Percentiles rank a stretch among this genome's conserved stretches.
phyloP scores from a whole-genome alignment of 176 grass and related monocot genomes.

The Metroxylon sagu region DNA sequence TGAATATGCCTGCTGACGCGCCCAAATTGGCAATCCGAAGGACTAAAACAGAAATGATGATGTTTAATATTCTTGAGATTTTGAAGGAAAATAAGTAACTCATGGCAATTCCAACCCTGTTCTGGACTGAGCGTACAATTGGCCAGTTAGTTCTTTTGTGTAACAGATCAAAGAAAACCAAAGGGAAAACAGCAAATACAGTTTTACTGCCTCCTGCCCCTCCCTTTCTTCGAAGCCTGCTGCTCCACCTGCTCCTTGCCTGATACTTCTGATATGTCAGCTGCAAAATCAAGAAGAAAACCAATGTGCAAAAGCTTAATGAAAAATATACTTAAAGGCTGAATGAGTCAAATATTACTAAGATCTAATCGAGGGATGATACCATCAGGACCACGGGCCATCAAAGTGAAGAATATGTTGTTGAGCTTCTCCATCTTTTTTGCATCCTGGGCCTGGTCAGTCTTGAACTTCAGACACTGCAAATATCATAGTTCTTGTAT shows the following conservation, averaged over 20 bases:
- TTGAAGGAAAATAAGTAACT: too few species aligned
- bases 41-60: too few species aligned
- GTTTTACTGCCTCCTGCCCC: slow-evolving; percentile 67
- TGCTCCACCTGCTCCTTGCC: slow-evolving; percentile 86
- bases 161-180: too few species aligned
- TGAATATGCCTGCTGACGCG: too few species aligned
- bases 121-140: too few species aligned
- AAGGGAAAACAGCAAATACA: too few species aligned
- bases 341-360: background rate
- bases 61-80: too few species aligned
- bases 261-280: slow-evolving; percentile 77
- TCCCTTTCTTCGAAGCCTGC: slow-evolving; percentile 77
- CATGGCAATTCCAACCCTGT: too few species aligned
- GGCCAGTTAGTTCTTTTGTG: too few species aligned
- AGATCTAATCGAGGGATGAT: background rate
- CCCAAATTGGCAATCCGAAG: too few species aligned
- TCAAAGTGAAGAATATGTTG: slow-evolving; percentile 85
- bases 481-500: slow-evolving; percentile 3
- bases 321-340: background rate
- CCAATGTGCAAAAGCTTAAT: background rate
- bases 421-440: slow-evolving; percentile 99
- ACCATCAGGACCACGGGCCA: slow-evolving; percentile 93
- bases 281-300: slow-evolving; percentile 25
- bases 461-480: slow-evolving; percentile 94
- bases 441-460: slow-evolving; percentile 89